Evolutionary conservation across 345 rosid genomes (phyloP).

Genomic region (Litchi chinensis): DNA sequence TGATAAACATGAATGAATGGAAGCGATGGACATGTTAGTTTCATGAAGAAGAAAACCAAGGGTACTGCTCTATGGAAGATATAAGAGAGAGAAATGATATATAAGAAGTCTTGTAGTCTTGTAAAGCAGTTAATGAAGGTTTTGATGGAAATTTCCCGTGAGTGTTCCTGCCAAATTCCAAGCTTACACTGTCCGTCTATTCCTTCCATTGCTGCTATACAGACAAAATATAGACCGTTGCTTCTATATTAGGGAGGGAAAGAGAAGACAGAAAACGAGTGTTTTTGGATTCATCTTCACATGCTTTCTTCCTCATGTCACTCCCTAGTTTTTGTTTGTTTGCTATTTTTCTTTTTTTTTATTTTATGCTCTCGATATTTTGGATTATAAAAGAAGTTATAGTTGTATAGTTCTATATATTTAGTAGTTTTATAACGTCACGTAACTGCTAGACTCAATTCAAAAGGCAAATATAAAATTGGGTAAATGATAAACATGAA

Average conservation of each 20-base stretch:
- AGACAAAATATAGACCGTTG: constrained; percentile 38
- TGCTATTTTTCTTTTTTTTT: not conserved
- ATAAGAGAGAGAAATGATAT: constrained; percentile 18
- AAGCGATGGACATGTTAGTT: constrained; percentile 35
- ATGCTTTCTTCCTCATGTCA: constrained; percentile 17
- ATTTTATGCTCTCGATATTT: not conserved
- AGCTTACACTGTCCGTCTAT: constrained; percentile 31
- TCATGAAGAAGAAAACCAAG: constrained; percentile 11
- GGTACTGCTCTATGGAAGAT: constrained; percentile 19
- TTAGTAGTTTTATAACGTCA: too few relatives aligned
- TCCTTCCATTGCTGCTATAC: constrained; percentile 3
- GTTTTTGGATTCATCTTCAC: constrained; percentile 21
- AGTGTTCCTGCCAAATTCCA: constrained; percentile 39
- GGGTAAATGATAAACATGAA: too few relatives aligned
- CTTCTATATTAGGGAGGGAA: constrained; percentile 12
- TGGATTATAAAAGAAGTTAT: too few relatives aligned
- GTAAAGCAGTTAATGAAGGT: constrained; percentile 9
- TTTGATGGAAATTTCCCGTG: constrained; percentile 41
- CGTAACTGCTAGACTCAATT: not conserved
- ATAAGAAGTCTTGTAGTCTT: not conserved
- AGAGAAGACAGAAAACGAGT: constrained; percentile 17
- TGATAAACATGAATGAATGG: constrained; percentile 36
- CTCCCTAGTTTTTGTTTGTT: not conserved
- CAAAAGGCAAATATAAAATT: too few relatives aligned
- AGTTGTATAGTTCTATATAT: not conserved